Evolutionary conservation across 371 early-diverging fungal genomes (phyloP).

Genomic region (Mucor saturninus): DNA sequence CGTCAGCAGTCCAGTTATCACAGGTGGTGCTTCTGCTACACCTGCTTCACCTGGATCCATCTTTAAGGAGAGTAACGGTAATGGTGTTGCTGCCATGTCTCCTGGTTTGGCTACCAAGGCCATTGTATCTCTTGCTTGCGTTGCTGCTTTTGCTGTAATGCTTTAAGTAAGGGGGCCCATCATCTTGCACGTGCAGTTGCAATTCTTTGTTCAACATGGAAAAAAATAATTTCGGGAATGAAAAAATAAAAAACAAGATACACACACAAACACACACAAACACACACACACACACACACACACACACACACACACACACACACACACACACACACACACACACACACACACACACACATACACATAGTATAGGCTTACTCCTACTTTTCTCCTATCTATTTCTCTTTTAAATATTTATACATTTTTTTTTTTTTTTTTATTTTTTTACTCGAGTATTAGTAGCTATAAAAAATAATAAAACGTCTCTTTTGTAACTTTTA

Average conservation of each 20-base stretch:
- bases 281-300: not conserved
- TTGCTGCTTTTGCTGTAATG: constrained; percentile 28
- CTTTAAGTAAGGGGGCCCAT: constrained; percentile 10
- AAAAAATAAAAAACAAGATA: not conserved
- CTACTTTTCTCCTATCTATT: not conserved
- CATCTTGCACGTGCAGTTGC: constrained; percentile 9
- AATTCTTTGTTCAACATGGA: not conserved
- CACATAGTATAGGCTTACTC: not conserved
- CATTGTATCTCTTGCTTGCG: constrained; percentile 28
- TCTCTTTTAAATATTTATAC: not conserved
- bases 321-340: not conserved
- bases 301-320: not conserved
- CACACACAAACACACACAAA: not conserved
- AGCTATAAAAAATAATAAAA: too few relatives aligned
- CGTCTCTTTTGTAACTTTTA: too few relatives aligned
- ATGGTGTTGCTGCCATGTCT: constrained; percentile 21
- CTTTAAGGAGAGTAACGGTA: constrained; percentile 6
- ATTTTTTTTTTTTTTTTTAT: too few relatives aligned
- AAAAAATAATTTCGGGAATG: not conserved
- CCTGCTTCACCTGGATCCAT: constrained; percentile 18
- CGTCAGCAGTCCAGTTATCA: constrained; percentile 9
- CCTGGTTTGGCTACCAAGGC: constrained; percentile 19
- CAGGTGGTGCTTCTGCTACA: constrained; percentile 16
- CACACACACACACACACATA: not conserved
- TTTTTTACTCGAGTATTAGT: too few relatives aligned